Conservation (phyloP, 495 filamentous ascomycete genomes). For the Rostrohypoxylon terebratum region DNA sequence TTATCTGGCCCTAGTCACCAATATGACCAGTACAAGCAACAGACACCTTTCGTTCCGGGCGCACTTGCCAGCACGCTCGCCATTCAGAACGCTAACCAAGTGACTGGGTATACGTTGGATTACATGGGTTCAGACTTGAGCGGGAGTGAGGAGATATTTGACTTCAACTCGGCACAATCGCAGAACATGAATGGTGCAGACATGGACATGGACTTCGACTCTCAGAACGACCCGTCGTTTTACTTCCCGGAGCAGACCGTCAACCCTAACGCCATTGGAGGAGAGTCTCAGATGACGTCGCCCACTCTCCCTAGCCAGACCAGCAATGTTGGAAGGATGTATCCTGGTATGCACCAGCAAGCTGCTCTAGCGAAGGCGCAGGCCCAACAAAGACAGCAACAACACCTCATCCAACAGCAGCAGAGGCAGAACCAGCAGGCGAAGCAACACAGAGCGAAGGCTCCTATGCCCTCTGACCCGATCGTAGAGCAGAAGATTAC, state of each 20-base stretch:
- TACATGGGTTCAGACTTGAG: conserved; percentile 63
- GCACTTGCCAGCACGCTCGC: conserved; percentile 77
- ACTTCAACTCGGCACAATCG: conserved; percentile 69
- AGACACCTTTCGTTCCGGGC: conserved; percentile 86
- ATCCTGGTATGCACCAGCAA: conserved; percentile 92
- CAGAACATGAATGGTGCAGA: conserved; percentile 61
- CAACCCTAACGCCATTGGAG: conserved; percentile 76
- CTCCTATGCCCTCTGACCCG: conserved; percentile 67
- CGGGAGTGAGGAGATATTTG: conserved; percentile 62
- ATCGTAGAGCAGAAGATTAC: conserved; percentile 87
- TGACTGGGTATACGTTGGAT: conserved; percentile 64
- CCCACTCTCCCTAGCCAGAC: conserved; percentile 57
- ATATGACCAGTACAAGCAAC: conserved; percentile 91
- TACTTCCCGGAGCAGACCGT: conserved; percentile 69
- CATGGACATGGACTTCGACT: conserved; percentile 73
- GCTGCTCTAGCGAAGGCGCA: conserved; percentile 82
- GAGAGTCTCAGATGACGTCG: conserved; percentile 56
- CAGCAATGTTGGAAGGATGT: conserved; percentile 75
- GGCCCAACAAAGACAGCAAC: conserved; percentile 75
- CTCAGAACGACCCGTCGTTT: conserved; percentile 62
- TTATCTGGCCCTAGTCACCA: conserved; percentile 88
- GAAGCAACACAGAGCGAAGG: conserved; percentile 59
- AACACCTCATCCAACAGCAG: conserved; percentile 66
- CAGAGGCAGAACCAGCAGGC: conserved; percentile 51
- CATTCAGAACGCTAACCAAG: conserved; percentile 66